Percentiles rank a stretch among this genome's conserved stretches.
Evolutionary conservation across 331 rosid species (phyloP).

Genomic region (Dryas integrifolia): DNA sequence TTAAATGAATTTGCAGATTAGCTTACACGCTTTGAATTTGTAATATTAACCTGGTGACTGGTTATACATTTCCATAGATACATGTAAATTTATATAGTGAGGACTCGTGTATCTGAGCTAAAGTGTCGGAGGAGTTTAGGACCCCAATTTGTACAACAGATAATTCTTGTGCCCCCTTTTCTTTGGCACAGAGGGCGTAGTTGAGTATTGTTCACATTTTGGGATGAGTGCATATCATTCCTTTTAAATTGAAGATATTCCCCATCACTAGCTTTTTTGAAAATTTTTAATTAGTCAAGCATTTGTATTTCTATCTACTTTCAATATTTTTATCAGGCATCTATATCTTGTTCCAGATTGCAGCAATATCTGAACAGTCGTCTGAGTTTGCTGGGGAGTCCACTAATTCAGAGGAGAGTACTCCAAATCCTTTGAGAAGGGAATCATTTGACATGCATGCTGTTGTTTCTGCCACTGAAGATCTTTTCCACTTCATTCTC

Average conservation of each 20-base stretch:
- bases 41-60: neutral
- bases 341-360: conserved; percentile 57
- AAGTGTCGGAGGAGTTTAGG: too few relatives aligned
- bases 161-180: neutral
- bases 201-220: neutral
- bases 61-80: too few relatives aligned
- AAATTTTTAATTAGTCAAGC: neutral
- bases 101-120: too few relatives aligned
- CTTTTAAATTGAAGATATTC: neutral
- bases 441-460: conserved; percentile 82
- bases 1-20: neutral
- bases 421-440: conserved; percentile 58
- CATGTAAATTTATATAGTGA: too few relatives aligned
- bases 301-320: neutral
- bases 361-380: conserved; percentile 94
- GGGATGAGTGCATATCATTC: neutral
- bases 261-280: neutral
- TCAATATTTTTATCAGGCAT: conserved; percentile 16
- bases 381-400: conserved; percentile 54
- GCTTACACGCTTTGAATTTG: neutral
- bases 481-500: conserved; percentile 71
- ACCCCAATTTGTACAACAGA: neutral
- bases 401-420: conserved; percentile 38
- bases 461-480: conserved; percentile 88
- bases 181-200: neutral